Evolutionary conservation across 805 yeast genomes (phyloP).

Genomic region (Ogataea methanolica): DNA sequence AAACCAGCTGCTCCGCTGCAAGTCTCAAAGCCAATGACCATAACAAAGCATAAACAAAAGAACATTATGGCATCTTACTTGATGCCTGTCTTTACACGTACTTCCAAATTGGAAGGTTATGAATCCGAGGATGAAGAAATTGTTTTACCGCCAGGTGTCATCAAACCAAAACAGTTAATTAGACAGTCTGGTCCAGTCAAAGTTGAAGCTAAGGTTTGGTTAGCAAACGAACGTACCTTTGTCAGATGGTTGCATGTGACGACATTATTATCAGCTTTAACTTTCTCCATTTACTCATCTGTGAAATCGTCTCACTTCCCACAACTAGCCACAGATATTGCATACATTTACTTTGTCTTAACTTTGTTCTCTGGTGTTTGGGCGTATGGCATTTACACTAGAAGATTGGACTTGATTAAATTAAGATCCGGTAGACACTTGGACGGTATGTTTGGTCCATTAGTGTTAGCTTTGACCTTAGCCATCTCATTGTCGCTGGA

Average conservation of each 20-base stretch:
- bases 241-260: constrained; percentile 93
- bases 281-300: constrained; percentile 79
- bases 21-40: constrained; percentile 3
- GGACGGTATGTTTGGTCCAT: constrained; percentile 87
- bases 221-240: constrained; percentile 97
- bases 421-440: constrained; percentile 82
- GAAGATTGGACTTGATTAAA: constrained; percentile 66
- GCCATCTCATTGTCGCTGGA: constrained; percentile 63
- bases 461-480: constrained; percentile 69
- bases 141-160: constrained; percentile 83
- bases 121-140: constrained; percentile 89
- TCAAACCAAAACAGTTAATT: constrained; percentile 70
- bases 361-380: constrained; percentile 82
- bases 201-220: constrained; percentile 97
- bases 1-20: constrained; percentile 1
- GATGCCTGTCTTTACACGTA: constrained; percentile 29
- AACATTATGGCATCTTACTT: constrained; percentile 15
- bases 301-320: constrained; percentile 63
- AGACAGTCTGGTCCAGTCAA: constrained; percentile 89
- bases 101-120: constrained; percentile 32
- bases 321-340: constrained; percentile 60
- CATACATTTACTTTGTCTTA: constrained; percentile 74
- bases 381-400: constrained; percentile 79
- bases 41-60: constrained; percentile 10
- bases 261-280: constrained; percentile 74